Base-by-base conservation (phyloP, 202 grass and related monocot genomes). In the Musa balbisiana region DNA sequence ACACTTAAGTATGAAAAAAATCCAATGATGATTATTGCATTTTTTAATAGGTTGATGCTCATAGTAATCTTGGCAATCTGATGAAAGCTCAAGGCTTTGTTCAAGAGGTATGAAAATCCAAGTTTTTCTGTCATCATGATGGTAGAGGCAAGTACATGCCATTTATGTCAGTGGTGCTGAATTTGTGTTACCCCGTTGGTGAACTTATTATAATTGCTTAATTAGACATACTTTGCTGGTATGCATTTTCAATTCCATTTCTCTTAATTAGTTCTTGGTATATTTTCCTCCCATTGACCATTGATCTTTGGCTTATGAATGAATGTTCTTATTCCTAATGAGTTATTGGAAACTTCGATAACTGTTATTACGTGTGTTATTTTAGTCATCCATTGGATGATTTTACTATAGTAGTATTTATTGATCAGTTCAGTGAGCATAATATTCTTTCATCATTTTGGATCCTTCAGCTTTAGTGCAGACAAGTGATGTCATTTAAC, bases 71-170 rank as follows among this genome's bases (percentile, higher is more conserved):
- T n/a, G 85, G 85, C 54, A 75, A 83, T 4, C 62, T 87, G 51
- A 80, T 87, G 78, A 87, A 78, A 52, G 73, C 81, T 58, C 85
- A 87, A 74, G 85, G 85, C 22, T 81, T 62, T 25, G 3, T 21
- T 63, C 27, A 50, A 52, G 49, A 52, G 49, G 69, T 72, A 11
- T 9, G 49, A 20, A 49, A 20, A 14, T 26, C 3, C 23, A 55
- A 54, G 10, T 54, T 52, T 52, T 43, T 52, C 20, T 72, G 52
- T 21, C 19, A 10, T 23, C 20, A 16, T 11, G 49, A 52, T 72
- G 10, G 2, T 51, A 5, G 17, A 53, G 33, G 33, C 33, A 8
- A 43, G 33, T 43, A 43, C 33, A 43, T 6, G 33, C 33, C 33
- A 43, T 43, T 43, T 43, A 43, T 43, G 33, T 43, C 0, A 6